These are phyloP conservation scores for Tripterygium wilfordii DNA, from an alignment of 177 flowering plant genomes.

Conservation along the genomic window DNA sequence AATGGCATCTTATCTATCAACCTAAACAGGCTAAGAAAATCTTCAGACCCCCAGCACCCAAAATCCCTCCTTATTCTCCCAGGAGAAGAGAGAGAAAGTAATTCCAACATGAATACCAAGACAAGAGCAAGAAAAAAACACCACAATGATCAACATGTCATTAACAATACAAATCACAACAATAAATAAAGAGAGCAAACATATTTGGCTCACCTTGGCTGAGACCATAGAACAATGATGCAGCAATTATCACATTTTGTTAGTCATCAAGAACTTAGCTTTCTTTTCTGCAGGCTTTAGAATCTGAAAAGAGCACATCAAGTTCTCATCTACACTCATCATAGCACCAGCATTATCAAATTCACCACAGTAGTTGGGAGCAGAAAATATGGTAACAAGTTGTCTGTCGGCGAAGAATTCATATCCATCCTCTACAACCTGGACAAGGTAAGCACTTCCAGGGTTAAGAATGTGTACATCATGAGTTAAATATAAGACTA, in stretches of 20 bases:
- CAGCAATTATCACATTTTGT: slow-evolving; percentile 34
- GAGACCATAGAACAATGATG: not conserved
- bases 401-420: slow-evolving; percentile 79
- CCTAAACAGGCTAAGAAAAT: too few relatives aligned
- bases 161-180: not conserved
- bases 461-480: too few relatives aligned
- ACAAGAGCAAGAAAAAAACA: too few relatives aligned
- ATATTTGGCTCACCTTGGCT: slow-evolving; percentile 24
- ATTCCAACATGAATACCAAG: too few relatives aligned
- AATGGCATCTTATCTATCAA: too few relatives aligned
- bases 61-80: too few relatives aligned
- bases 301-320: slow-evolving; percentile 78
- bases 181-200: not conserved
- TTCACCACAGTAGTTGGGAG: slow-evolving; percentile 82
- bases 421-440: slow-evolving; percentile 87
- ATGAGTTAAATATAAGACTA: not conserved
- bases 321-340: slow-evolving; percentile 74
- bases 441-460: not conserved
- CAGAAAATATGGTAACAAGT: slow-evolving; percentile 71
- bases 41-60: too few relatives aligned
- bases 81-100: too few relatives aligned
- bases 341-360: slow-evolving; percentile 87
- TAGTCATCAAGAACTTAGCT: slow-evolving; percentile 39
- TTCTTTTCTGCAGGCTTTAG: slow-evolving; percentile 69
- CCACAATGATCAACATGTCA: too few relatives aligned